These are phyloP conservation scores for Pleurotus giganteus DNA, from an alignment of 768 basidiomycete genomes.

Conservation along the genomic window DNA sequence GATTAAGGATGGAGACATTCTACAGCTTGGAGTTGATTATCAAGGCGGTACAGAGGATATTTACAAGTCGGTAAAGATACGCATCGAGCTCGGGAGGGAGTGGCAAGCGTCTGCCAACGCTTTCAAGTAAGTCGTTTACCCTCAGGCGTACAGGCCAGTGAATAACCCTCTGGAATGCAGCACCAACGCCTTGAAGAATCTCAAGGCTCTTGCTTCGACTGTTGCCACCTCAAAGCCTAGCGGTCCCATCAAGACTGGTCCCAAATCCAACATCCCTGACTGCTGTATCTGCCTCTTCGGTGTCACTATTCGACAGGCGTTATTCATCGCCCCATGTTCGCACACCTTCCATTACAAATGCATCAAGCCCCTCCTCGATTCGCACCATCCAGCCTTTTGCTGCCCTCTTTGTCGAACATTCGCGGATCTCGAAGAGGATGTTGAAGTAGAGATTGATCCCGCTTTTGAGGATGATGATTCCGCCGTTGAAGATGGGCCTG, in stretches of 20 bases:
- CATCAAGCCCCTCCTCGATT: slow-evolving; percentile 84
- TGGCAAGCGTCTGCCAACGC: slow-evolving; percentile 89
- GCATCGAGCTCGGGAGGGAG: slow-evolving; percentile 83
- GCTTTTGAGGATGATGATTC: slow-evolving; percentile 4
- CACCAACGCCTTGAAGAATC: slow-evolving; percentile 71
- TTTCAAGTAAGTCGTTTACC: slow-evolving; percentile 68
- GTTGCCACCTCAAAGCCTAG: slow-evolving; percentile 15
- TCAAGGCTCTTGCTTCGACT: slow-evolving; percentile 62
- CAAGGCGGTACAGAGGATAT: slow-evolving; percentile 97
- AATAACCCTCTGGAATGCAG: slow-evolving; percentile 32
- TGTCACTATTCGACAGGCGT: slow-evolving; percentile 90
- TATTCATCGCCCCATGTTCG: slow-evolving; percentile 97
- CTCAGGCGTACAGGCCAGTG: neutral
- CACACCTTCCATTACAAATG: slow-evolving; percentile 98
- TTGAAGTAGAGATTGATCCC: slow-evolving; percentile 54
- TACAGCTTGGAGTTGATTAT: slow-evolving; percentile 96
- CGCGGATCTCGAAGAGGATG: slow-evolving; percentile 94
- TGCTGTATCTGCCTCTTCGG: slow-evolving; percentile 94
- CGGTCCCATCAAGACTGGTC: slow-evolving; percentile 17
- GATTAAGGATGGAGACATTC: slow-evolving; percentile 89
- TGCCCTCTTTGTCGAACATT: slow-evolving; percentile 96
- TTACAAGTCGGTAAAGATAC: slow-evolving; percentile 95
- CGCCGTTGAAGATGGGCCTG: neutral
- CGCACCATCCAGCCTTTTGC: slow-evolving; percentile 91
- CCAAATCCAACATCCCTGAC: slow-evolving; percentile 59